Evolutionary conservation across 2,329 filamentous ascomycete species (phyloP), one percentile per base, ranked within the genome.

Genomic region (Hortaea sp.): DNA sequence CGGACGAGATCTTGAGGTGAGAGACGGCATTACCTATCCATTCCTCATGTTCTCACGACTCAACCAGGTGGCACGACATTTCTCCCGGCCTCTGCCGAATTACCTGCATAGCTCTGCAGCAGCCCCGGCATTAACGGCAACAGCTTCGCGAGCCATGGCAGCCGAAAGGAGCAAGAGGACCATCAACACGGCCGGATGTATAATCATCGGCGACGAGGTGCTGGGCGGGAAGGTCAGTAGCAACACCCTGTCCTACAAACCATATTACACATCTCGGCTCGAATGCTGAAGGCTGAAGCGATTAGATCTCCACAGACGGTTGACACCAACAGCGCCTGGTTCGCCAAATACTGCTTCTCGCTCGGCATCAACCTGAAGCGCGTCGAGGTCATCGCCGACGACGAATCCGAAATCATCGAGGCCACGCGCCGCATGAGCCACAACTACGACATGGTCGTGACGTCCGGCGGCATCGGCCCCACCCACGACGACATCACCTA

Each of bases 401-500:
- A 95, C 53, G 88, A 95, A 62, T 72, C 72, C 51, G 89, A 95
- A 59, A 97, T 98, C 61, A 73, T 90, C 43, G 89, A 97, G 65
- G 88, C 88, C 1, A 83, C 88, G 5, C 76, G 76, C 44, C 81
- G 89, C 52, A 94, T 98, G 88, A 94, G 86, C 61, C 75, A 77
- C 44, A 82, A 78, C 53, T 97, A 95, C 63, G 92, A 97, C 67
- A 87, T 97, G 63, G 86, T 98, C 40, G 87, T 97, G 5, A 97
- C 92, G 5, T 92, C 85, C 57, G 90, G 92, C 55, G 90, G 92
- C 29, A 97, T 98, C 61, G 90, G 90, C 7, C 92, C 92, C 54
- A 97, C 90, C 46, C 90, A 97, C 71, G 92, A 98, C 66, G 92
- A 98, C 63, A 97, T 97, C 57, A 97, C 92, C 28, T 98, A 98